Evolutionary conservation across 345 rosid genomes (phyloP).

Genomic region (Lumnitzera racemosa): DNA sequence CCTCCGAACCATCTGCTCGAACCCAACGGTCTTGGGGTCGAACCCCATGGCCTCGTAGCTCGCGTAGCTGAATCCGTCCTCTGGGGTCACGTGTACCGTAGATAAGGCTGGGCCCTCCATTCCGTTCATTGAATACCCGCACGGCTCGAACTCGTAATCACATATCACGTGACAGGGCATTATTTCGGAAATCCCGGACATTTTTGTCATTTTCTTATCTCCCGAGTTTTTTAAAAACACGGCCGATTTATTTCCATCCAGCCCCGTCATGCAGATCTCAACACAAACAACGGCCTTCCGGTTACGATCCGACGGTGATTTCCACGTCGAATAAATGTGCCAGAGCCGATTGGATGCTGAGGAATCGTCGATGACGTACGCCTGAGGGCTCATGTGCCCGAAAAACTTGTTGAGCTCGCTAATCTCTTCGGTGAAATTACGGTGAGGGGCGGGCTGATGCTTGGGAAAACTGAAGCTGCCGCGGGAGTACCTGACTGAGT

Average conservation of each 20-base stretch:
- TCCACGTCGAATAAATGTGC: conserved; percentile 59
- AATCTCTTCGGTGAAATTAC: conserved; percentile 63
- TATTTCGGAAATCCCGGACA: conserved; percentile 50
- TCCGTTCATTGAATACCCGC: conserved; percentile 83
- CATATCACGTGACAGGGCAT: conserved; percentile 59
- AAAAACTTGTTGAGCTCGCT: conserved; percentile 41
- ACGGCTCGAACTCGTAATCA: conserved; percentile 67
- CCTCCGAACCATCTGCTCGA: conserved; percentile 31
- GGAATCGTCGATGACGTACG: conserved; percentile 42
- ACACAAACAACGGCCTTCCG: conserved; percentile 24
- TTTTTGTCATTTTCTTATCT: conserved; percentile 40
- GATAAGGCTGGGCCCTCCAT: conserved; percentile 41
- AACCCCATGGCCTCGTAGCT: conserved; percentile 70
- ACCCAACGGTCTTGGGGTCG: conserved; percentile 23
- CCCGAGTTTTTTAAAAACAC: conserved; percentile 41
- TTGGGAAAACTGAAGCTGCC: conserved; percentile 80
- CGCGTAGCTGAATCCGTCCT: conserved; percentile 74
- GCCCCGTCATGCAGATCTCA: conserved; percentile 82
- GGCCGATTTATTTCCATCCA: conserved; percentile 45
- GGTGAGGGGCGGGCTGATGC: conserved; percentile 68
- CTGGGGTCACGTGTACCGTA: conserved; percentile 83
- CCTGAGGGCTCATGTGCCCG: conserved; percentile 25
- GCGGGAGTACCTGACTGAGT: conserved; percentile 52
- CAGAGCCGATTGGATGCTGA: conserved; percentile 10
- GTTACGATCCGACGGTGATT: conserved; percentile 4